Evolutionary conservation across 306 rosid species (phyloP).

Genomic region (Prunus persica): Prunus_persica_NCBIv2 NC_034009.1:11280001-11280500

Average conservation of each 20-base stretch:
- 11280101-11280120: background rate
- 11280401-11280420: background rate
- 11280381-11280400: background rate
- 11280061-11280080: background rate
- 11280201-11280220: background rate
- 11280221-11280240: background rate
- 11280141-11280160: background rate
- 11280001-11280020: background rate
- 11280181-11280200: background rate
- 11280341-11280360: background rate
- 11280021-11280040: background rate
- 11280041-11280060: background rate
- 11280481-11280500: conserved; percentile 1
- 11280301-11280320: background rate
- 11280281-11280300: background rate
- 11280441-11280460: background rate
- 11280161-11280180: background rate
- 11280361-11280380: background rate
- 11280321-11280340: background rate
- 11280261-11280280: background rate
- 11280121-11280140: background rate
- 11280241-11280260: background rate
- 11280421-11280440: background rate
- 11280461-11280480: background rate
- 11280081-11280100: background rate